Conservation (phyloP, 306 rosid genomes). For the apple (Malus domestica) region ASM211411v1 NC_041795.1:31991501-31992000, state of each 20-base stretch:
- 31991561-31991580: background rate
- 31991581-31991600: background rate
- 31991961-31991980: background rate
- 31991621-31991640: background rate
- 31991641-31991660: background rate
- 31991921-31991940: background rate
- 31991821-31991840: background rate
- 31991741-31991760: slow-evolving; percentile 3
- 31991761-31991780: background rate
- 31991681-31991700: background rate
- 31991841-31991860: background rate
- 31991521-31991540: slow-evolving; percentile 1
- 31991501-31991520: background rate
- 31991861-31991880: background rate
- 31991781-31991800: background rate
- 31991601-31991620: background rate
- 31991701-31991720: background rate
- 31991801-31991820: slow-evolving; percentile 1
- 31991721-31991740: background rate
- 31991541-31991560: background rate
- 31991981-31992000: background rate
- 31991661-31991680: background rate
- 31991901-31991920: background rate
- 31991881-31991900: slow-evolving; percentile 3
- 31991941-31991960: slow-evolving; percentile 4